phyloP scores from a whole-genome alignment of 2,329 filamentous ascomycete species.

The Penicillium sp. region DNA sequence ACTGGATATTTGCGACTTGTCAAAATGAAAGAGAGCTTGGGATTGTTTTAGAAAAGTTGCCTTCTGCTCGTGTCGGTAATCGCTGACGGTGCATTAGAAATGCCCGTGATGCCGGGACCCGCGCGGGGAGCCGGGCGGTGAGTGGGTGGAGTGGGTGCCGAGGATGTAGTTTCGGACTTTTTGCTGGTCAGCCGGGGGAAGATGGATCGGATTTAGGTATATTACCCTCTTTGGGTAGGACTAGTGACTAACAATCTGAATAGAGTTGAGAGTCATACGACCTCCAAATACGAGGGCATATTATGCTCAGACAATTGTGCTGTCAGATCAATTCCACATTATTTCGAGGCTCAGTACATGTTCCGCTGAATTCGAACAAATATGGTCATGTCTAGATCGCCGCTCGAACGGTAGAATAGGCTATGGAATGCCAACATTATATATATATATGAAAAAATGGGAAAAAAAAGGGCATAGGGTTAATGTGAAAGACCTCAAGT shows the following conservation, averaged over 20 bases:
- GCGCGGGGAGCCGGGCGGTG: conserved; percentile 27
- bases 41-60: conserved; percentile 13
- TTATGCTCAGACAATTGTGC: neutral
- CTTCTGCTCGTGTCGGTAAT: conserved; percentile 15
- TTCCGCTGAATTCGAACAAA: neutral
- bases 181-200: neutral
- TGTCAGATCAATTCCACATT: neutral
- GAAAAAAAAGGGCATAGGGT: neutral
- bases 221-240: neutral
- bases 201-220: neutral
- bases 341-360: neutral
- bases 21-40: neutral
- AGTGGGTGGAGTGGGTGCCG: neutral
- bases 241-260: neutral
- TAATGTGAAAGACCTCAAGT: no score
- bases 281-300: no score
- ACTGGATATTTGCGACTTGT: neutral
- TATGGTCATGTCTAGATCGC: neutral
- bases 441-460: neutral
- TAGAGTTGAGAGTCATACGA: no score
- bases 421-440: neutral
- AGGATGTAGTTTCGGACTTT: neutral
- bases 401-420: neutral
- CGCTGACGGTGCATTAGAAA: conserved; percentile 31
- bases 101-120: conserved; percentile 19